Percentiles rank a stretch among this genome's conserved stretches.
phyloP scores from a whole-genome alignment of 164 flowering plant genomes.

The Piper betle region DNA sequence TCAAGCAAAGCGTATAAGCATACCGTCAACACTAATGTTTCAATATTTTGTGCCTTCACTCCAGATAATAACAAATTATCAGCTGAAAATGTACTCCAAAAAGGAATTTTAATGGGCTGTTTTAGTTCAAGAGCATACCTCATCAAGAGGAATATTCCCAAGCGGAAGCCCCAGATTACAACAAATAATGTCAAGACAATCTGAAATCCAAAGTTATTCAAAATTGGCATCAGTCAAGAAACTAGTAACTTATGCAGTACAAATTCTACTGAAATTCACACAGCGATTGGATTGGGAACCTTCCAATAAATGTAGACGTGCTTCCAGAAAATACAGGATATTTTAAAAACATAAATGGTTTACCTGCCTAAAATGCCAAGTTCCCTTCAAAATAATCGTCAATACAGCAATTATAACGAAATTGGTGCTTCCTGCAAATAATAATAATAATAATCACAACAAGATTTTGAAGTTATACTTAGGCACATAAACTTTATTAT shows the following conservation, averaged over 20 bases:
- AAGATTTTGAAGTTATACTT: too few species aligned
- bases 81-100: not conserved
- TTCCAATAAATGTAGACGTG: too few species aligned
- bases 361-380: conserved; percentile 87
- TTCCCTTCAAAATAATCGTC: conserved; percentile 63
- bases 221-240: not conserved
- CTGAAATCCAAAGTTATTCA: conserved; percentile 32
- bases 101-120: not conserved
- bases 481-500: too few species aligned
- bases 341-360: too few species aligned
- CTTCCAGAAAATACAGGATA: too few species aligned
- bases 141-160: conserved; percentile 65
- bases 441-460: not conserved
- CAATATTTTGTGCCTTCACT: not conserved
- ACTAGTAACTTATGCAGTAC: not conserved
- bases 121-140: conserved; percentile 33
- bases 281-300: too few species aligned
- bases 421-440: conserved; percentile 67
- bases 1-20: too few species aligned
- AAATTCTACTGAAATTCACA: too few species aligned
- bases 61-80: not conserved
- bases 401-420: conserved; percentile 62
- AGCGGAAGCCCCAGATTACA: conserved; percentile 82
- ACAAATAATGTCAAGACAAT: conserved; percentile 60
- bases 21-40: too few species aligned